Evolutionary conservation across 2,329 filamentous ascomycete species (phyloP), one percentile per base, ranked within the genome.

Genomic region (Stenocarpella maydis): DNA sequence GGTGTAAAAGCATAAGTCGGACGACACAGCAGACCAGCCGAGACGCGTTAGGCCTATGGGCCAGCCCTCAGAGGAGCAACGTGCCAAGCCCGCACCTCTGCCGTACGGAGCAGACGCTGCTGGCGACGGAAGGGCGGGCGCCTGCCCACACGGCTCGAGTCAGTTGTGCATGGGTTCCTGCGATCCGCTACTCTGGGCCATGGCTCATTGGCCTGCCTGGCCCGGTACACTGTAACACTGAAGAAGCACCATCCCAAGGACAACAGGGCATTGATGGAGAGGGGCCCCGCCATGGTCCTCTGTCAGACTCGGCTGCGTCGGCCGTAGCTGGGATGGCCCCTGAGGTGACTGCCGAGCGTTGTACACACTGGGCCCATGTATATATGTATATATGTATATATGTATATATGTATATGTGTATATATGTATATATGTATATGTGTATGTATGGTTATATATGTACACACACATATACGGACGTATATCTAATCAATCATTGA

Each of bases 291-390:
- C 43, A 49, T 63, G 58, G 58, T 37, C 37, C 58, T 61, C 58
- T 63, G 58, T 37, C 41, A 63, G 49, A 63, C 58, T 63, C 28
- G 58, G 58, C 8, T 63, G 58, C 58, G 26, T 21, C 43, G 58
- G n/a, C 58, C 28, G 58, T 43, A 49, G 58, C 58, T 26, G 7
- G 58, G 58, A 43, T 63, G 58, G 43, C 37, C 58, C 58, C 7
- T n/a, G 41, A 9, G 58, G 43, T 37, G n/a, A 15, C 28, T 21
- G 39, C 45, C 31, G 12, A 5, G 6, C 34, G 34, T 37, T 47
- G 43, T 26, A 49, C 6, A 3, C 47, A 8, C 15, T 26, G 8
- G 17, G 47, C 24, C 47, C 24, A 26, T 9, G 4, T 34, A 34
- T 34, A 34, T 34, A n/a, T n/a, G n/a, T n/a, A n/a, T n/a, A n/a